phyloP scores from a whole-genome alignment of 2,329 filamentous ascomycete species.

The Fusarium euwallaceae region DNA sequence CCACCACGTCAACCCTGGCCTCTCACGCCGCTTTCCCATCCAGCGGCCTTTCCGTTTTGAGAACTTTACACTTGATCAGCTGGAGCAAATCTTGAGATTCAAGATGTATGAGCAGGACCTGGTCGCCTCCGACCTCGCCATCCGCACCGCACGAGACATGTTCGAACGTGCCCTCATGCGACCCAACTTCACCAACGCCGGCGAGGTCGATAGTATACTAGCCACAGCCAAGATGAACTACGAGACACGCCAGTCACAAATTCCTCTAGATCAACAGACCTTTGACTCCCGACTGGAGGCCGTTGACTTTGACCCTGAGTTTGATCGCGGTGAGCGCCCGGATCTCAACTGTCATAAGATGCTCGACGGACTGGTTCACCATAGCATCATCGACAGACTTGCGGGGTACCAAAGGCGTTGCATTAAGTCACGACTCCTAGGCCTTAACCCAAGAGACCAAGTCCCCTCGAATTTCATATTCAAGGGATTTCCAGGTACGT shows the following conservation, averaged over 20 bases:
- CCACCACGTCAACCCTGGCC: neutral
- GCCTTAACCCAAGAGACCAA: too few relatives aligned
- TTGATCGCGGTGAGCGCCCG: neutral
- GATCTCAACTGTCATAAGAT: neutral
- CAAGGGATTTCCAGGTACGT: too few relatives aligned
- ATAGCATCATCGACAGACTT: neutral
- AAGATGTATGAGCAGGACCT: neutral
- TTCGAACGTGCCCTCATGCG: neutral
- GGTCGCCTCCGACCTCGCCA: neutral
- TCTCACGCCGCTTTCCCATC: neutral
- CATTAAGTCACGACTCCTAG: too few relatives aligned
- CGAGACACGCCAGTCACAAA: neutral
- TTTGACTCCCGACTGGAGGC: neutral
- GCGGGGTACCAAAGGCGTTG: too few relatives aligned
- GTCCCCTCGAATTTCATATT: too few relatives aligned
- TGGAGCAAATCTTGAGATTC: neutral
- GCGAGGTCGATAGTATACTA: neutral
- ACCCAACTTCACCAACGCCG: constrained; percentile 5
- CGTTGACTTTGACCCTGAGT: neutral
- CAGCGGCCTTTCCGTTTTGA: neutral
- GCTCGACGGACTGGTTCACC: neutral
- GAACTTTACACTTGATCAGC: neutral
- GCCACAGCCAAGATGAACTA: neutral
- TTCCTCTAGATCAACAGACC: neutral
- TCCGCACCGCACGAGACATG: neutral